Base-by-base conservation (phyloP, 2,329 filamentous ascomycete genomes). In the Fusarium subtropicale region DNA sequence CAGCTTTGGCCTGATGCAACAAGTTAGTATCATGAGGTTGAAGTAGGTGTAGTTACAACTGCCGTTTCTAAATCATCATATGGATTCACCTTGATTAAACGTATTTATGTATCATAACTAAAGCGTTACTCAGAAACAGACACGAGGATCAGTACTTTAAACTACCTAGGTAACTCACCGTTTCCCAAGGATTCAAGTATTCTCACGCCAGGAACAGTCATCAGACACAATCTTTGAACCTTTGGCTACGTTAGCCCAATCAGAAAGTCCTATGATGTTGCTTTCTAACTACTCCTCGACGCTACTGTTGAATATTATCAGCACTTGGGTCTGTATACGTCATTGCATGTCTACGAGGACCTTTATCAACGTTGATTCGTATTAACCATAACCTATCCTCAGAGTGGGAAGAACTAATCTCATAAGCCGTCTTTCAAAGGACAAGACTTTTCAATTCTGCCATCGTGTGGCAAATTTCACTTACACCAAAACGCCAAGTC, bases 381-480 rank as follows among this genome's bases (percentile, higher is more conserved):
- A 5, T n/a, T 2, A 36, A 24, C n/a, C 6, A 39, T 4, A 22
- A 20, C 15, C 0, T 12, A 12, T 30, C 4, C 2, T 12, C 0
- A 7, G 22, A 9, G 9, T 10, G 3, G n/a, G 10, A 1, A 8
- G 4, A n/a, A 8, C 8, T 11, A 3, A 18, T 20, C 4, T 45
- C 7, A 26, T 18, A 13, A 46, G 2, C 10, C 13, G 13, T 30
- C 24, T 31, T 3, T 30, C 13, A 1, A 15, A 22, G 22, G n/a
- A 1, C 4, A 24, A 8, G 2, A 13, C 10, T 24, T 5, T 6
- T 4, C 4, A 34, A 5, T 13, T 9, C 3, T 28, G 6, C 9
- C 16, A 7, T 11, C 7, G 12, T 12, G 33, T 41, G 24, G 48
- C 33, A 39, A 51, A 39, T 5, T 4, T 9, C 13, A 39, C 34